Conservation (phyloP, 2,329 filamentous ascomycete species). For the Pestalotiopsis sp. region DNA sequence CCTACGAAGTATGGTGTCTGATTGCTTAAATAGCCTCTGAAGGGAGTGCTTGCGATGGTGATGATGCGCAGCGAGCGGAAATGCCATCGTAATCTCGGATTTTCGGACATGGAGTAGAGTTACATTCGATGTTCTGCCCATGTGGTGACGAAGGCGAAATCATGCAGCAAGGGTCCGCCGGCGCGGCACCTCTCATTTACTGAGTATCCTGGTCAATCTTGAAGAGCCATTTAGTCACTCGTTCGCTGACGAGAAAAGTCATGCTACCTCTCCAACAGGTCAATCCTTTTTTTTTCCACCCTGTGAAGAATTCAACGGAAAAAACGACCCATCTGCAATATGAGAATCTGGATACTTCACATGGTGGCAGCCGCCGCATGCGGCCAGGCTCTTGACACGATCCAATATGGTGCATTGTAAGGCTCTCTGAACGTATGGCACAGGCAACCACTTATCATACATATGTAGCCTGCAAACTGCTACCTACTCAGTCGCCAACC, state of each 20-base stretch:
- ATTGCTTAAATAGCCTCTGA: background rate
- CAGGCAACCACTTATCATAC: background rate
- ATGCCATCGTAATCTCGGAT: background rate
- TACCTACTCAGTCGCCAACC: slow-evolving; percentile 33
- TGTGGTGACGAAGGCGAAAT: background rate
- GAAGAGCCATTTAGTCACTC: background rate
- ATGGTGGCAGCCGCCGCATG: background rate
- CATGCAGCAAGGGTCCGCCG: background rate
- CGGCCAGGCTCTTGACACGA: slow-evolving; percentile 13
- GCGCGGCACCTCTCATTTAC: background rate
- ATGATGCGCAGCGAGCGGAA: background rate
- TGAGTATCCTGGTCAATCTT: background rate
- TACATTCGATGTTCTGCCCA: background rate
- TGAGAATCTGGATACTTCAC: background rate
- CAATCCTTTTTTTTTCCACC: background rate
- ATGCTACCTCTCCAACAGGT: background rate
- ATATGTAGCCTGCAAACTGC: slow-evolving; percentile 21
- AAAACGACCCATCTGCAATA: background rate
- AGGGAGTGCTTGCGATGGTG: background rate
- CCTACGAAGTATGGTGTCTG: background rate
- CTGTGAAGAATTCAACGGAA: background rate
- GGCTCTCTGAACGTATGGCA: background rate
- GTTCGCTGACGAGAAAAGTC: background rate
- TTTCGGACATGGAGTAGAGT: background rate
- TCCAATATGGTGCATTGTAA: slow-evolving; percentile 22